These are phyloP conservation scores for Leucoagaricus sp. DNA, from an alignment of 1,284 basidiomycete species.

Conservation along the genomic window DNA sequence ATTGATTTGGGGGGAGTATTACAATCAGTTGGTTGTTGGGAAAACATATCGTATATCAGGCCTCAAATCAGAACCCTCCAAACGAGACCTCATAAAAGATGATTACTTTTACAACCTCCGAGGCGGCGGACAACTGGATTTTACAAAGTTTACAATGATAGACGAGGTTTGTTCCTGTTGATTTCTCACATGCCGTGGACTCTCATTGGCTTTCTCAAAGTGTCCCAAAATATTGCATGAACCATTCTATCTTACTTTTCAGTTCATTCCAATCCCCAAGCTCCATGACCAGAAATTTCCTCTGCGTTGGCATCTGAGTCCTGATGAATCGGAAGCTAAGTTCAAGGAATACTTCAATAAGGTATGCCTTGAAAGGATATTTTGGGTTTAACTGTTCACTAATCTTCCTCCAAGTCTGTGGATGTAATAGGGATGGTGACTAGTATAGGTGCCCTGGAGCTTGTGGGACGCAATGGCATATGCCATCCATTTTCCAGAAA, in stretches of 20 bases:
- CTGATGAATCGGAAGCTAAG: too few relatives aligned
- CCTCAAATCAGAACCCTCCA: background rate
- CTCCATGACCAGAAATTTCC: background rate
- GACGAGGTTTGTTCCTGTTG: background rate
- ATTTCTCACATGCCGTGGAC: background rate
- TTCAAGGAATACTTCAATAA: background rate
- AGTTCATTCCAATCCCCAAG: background rate
- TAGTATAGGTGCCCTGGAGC: background rate
- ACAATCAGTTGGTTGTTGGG: background rate
- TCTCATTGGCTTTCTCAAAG: background rate
- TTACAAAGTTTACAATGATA: too few relatives aligned
- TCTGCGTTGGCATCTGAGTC: background rate
- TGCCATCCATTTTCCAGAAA: too few relatives aligned
- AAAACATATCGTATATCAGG: background rate
- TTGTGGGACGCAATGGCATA: too few relatives aligned
- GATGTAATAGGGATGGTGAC: background rate
- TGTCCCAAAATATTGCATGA: background rate
- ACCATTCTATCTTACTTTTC: background rate
- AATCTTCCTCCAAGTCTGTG: background rate
- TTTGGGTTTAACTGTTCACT: background rate
- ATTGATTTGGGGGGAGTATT: background rate
- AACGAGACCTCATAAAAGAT: too few relatives aligned
- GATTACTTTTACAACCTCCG: background rate
- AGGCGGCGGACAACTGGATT: too few relatives aligned
- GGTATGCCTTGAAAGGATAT: background rate